Conservation (phyloP, 192 early-diverging fungal genomes). For the Coemansia sp. region DNA sequence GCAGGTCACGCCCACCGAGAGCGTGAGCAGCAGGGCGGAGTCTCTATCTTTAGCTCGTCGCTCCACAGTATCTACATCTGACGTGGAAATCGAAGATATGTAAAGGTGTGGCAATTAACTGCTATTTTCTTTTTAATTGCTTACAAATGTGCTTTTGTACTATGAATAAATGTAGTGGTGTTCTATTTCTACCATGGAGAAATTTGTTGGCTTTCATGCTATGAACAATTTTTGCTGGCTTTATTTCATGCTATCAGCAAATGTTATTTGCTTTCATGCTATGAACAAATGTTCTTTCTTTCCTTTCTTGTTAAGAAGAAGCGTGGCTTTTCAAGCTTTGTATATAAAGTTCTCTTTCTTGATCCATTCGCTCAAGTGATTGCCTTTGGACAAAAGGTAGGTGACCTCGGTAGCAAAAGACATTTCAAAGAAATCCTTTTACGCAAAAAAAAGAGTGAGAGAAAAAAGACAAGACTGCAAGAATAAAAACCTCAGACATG, state of each 20-base stretch:
- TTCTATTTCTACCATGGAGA: too few relatives aligned
- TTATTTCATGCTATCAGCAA: neutral
- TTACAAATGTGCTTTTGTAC: neutral
- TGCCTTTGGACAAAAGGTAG: neutral
- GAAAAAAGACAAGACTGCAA: neutral
- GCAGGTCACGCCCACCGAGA: neutral
- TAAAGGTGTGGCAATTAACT: neutral
- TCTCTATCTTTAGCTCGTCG: neutral
- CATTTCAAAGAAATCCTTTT: neutral
- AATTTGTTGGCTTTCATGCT: too few relatives aligned
- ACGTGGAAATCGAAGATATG: constrained; percentile 42
- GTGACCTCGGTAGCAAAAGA: neutral
- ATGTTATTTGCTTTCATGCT: neutral
- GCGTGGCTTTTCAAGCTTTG: too few relatives aligned
- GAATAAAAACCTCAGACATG: neutral
- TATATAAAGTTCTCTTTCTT: too few relatives aligned
- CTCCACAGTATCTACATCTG: constrained; percentile 11
- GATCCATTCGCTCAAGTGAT: too few relatives aligned
- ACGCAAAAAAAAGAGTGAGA: neutral
- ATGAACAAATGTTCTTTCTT: too few relatives aligned
- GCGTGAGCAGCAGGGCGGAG: neutral
- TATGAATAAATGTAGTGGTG: neutral
- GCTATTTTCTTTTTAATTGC: neutral
- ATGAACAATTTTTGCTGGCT: neutral
- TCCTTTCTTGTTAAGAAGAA: too few relatives aligned